A percentile compares a stretch with the other conserved stretches of the same genome.
These are phyloP conservation scores for Naganishia onofrii DNA, from an alignment of 768 basidiomycete species.

Conservation along the genomic window DNA sequence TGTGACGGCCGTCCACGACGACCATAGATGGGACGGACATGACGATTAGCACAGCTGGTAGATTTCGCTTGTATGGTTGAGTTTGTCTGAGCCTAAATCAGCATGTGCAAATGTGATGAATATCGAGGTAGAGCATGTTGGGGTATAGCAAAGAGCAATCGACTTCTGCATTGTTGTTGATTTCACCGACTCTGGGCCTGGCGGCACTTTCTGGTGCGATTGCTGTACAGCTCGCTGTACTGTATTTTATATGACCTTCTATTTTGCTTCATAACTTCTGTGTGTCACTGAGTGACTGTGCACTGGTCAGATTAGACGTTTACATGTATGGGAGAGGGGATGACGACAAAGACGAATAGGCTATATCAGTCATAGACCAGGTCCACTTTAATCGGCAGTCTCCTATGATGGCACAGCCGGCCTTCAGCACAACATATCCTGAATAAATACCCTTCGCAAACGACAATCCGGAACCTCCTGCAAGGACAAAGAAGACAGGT, in stretches of 20 bases:
- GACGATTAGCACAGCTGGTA: no score
- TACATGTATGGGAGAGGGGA: not conserved
- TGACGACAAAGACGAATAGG: not conserved
- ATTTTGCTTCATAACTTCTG: no score
- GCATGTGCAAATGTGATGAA: no score
- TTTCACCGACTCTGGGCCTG: not conserved
- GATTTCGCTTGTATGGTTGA: not conserved
- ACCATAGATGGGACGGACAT: slow-evolving; percentile 23
- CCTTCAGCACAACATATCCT: not conserved
- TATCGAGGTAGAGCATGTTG: no score
- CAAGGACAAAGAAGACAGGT: no score
- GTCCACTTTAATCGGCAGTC: not conserved
- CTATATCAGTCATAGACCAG: not conserved
- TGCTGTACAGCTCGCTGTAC: no score
- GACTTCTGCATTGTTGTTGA: not conserved
- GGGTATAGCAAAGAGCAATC: not conserved
- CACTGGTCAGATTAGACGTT: not conserved
- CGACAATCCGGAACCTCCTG: no score
- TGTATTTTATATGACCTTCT: no score
- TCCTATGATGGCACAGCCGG: not conserved
- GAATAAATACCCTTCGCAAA: not conserved
- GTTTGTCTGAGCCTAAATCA: not conserved
- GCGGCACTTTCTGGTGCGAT: no score
- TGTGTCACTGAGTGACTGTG: no score
- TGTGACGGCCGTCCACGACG: slow-evolving; percentile 24